These are phyloP conservation scores for Phialocephala sp. DNA, from an alignment of 2,329 filamentous ascomycete genomes.

Conservation along the genomic window DNA sequence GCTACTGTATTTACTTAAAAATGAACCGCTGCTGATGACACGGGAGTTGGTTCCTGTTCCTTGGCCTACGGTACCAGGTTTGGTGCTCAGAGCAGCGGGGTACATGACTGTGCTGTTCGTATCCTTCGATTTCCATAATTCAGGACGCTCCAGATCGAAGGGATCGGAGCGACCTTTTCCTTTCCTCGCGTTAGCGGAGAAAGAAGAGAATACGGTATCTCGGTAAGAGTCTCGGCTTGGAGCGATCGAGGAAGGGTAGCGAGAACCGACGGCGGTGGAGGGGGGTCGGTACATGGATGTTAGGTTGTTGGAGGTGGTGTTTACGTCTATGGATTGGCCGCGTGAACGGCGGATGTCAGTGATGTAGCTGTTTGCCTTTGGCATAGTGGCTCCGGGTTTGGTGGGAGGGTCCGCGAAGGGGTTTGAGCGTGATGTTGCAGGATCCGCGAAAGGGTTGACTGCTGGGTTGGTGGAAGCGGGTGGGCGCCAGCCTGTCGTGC, in stretches of 20 bases:
- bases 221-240: conserved; percentile 42
- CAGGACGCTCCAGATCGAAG: conserved; percentile 65
- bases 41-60: background rate
- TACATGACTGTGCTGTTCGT: conserved; percentile 14
- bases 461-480: conserved; percentile 16
- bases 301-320: conserved; percentile 38
- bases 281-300: conserved; percentile 29
- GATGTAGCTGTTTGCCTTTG: conserved; percentile 50
- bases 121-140: conserved; percentile 46
- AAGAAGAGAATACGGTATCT: conserved; percentile 49
- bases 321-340: conserved; percentile 49
- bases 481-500: conserved; percentile 7
- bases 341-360: conserved; percentile 56
- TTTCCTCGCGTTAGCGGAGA: conserved; percentile 50
- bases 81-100: conserved; percentile 13
- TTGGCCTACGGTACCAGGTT: conserved; percentile 3
- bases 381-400: conserved; percentile 37
- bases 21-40: conserved; percentile 26
- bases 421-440: conserved; percentile 19
- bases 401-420: conserved; percentile 37
- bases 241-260: conserved; percentile 40
- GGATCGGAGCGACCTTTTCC: conserved; percentile 68
- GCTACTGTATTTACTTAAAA: conserved; percentile 38
- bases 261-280: conserved; percentile 30
- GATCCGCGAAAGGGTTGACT: conserved; percentile 36